Evolutionary conservation across 2,329 filamentous ascomycete species (phyloP).

Genomic region (Xylariaceae sp.): DNA sequence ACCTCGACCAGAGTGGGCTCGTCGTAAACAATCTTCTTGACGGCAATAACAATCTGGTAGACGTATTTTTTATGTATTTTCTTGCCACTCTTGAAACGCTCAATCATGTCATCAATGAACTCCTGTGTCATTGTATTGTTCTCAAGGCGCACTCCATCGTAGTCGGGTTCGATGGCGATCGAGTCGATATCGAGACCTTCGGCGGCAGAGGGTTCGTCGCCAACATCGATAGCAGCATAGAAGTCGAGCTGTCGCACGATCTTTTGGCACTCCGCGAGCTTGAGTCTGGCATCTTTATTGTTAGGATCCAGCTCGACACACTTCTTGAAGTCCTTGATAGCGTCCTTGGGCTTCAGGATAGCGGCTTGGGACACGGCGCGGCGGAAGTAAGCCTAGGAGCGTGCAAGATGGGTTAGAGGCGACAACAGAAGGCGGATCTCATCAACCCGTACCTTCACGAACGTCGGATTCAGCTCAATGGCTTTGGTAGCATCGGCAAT

Average conservation of each 20-base stretch:
- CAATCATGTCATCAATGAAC: slow-evolving; percentile 96
- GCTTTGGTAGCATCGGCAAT: slow-evolving; percentile 87
- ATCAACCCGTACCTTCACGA: slow-evolving; percentile 66
- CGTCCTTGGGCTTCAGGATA: slow-evolving; percentile 82
- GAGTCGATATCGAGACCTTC: slow-evolving; percentile 84
- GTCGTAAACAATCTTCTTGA: slow-evolving; percentile 82
- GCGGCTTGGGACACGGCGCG: slow-evolving; percentile 87
- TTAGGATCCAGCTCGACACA: slow-evolving; percentile 80
- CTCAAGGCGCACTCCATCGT: slow-evolving; percentile 76
- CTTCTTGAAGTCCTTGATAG: slow-evolving; percentile 84
- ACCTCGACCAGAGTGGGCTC: slow-evolving; percentile 98
- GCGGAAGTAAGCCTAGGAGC: slow-evolving; percentile 77
- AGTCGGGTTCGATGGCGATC: slow-evolving; percentile 74
- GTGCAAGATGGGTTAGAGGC: slow-evolving; percentile 9
- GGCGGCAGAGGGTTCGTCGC: slow-evolving; percentile 85
- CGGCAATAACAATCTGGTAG: slow-evolving; percentile 88
- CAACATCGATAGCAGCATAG: slow-evolving; percentile 88
- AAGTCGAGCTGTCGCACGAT: slow-evolving; percentile 89
- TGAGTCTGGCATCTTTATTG: slow-evolving; percentile 87
- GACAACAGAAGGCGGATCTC: not conserved
- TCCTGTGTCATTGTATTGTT: slow-evolving; percentile 86
- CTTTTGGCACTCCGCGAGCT: slow-evolving; percentile 90
- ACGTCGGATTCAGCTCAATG: slow-evolving; percentile 79
- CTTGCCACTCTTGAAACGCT: slow-evolving; percentile 93
- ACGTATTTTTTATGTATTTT: slow-evolving; percentile 94